Evolutionary conservation across 2,329 filamentous ascomycete genomes (phyloP), one percentile per base, ranked within the genome.

Genomic region (Monilinia vaccinii-corymbosi): DNA sequence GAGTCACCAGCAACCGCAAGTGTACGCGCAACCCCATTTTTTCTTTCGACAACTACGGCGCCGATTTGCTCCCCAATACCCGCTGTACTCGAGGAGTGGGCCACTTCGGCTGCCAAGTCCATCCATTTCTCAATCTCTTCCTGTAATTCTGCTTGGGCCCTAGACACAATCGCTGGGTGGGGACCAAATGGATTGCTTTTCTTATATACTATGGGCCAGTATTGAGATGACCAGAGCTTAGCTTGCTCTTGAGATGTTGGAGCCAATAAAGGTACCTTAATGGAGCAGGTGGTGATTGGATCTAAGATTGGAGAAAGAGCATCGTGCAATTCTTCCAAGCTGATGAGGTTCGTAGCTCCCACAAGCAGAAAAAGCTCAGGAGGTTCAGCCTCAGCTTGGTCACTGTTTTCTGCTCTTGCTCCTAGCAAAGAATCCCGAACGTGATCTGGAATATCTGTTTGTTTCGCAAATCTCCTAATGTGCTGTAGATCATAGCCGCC

Each of bases 131-230:
- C 79, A 1, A 83, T 83, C 64, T 88, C 81, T 49, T 79, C 75
- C 60, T 80, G 79, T 56, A 95, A 82, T 62, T 89, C 85, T 14
- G 85, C 81, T 44, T 87, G 86, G 32, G 86, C 84, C 61, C 87
- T 84, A 46, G 81, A 77, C 60, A 93, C 83, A 70, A 88, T 82
- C 69, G 85, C 84, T 63, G 89, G 89, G 70, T 95, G 90, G 21
- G 90, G 89, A 4, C 90, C 90, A 61, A 92, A 88, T 2, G 89
- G 89, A 70, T 94, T 94, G 66, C 88, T 92, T 76, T 91, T 91
- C 64, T 89, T 87, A 75, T 94, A 95, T 52, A 92, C 83, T 1
- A 86, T 88, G 14, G 90, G 90, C 90, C 90, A 95, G 72, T 90
- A 93, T 66, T 86, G 80, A 38, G 81, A 77, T 31, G 84, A 87